Evolutionary conservation across 352 stramenopile species (phyloP).

Genomic region (Pythium folliculosum): DNA sequence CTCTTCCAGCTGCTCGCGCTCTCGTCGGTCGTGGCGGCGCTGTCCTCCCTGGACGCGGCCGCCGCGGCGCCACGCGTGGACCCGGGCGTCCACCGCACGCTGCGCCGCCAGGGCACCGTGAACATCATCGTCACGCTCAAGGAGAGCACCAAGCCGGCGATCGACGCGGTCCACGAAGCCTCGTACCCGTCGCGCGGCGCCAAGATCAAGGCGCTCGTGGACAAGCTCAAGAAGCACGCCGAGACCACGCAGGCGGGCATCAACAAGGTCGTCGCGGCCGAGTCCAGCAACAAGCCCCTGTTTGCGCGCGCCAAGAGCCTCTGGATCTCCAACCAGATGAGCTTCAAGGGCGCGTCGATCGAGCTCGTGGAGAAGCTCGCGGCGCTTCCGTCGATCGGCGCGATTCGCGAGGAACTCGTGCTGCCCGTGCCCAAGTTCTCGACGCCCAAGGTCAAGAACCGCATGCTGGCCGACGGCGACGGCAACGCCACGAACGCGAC

Average conservation of each 20-base stretch:
- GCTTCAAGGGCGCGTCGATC: slow-evolving; percentile 13
- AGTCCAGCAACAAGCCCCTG: slow-evolving; percentile 4
- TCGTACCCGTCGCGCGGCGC: slow-evolving; percentile 8
- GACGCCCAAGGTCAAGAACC: no score
- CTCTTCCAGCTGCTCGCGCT: not conserved
- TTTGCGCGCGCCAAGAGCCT: slow-evolving; percentile 4
- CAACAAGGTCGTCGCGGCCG: slow-evolving; percentile 7
- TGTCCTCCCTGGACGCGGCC: not conserved
- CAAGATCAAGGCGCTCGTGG: slow-evolving; percentile 30
- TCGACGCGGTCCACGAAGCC: slow-evolving; percentile 7
- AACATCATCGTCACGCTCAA: slow-evolving; percentile 23
- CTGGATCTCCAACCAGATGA: slow-evolving; percentile 25
- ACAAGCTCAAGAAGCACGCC: slow-evolving; percentile 10
- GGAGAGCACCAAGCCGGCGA: not conserved
- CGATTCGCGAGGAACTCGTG: slow-evolving; percentile 3
- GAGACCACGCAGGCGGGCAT: slow-evolving; percentile 12
- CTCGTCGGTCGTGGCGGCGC: no score
- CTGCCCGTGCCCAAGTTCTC: not conserved
- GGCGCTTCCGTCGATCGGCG: slow-evolving; percentile 13
- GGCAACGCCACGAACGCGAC: not conserved
- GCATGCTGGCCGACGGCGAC: no score
- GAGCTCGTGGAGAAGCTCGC: slow-evolving; percentile 26
- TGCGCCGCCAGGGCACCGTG: slow-evolving; percentile 4
- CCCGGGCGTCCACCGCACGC: slow-evolving; percentile 16
- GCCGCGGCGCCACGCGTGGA: slow-evolving; percentile 3